Percentiles rank a stretch among this genome's conserved stretches.
Evolutionary conservation across 2,329 filamentous ascomycete genomes (phyloP).

Genomic region (Orbilia javanica): DNA sequence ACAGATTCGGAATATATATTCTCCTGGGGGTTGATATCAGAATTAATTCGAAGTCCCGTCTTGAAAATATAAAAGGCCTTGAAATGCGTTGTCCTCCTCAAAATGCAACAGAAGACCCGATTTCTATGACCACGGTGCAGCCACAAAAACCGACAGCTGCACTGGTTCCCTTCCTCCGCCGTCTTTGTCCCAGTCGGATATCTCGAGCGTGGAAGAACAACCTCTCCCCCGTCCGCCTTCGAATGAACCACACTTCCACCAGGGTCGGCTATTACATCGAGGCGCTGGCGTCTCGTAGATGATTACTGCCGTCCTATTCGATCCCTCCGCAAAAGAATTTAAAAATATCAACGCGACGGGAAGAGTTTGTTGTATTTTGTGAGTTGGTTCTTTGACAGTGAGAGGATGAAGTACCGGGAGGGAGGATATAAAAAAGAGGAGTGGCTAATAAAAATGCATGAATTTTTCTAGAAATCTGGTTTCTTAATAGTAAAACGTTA

Average conservation of each 20-base stretch:
- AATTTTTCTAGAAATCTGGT: too few species aligned
- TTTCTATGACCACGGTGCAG: background rate
- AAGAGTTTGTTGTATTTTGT: slow-evolving; percentile 49
- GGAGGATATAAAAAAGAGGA: background rate
- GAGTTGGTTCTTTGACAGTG: slow-evolving; percentile 21
- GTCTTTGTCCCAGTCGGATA: background rate
- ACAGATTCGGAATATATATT: too few species aligned
- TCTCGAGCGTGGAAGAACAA: background rate
- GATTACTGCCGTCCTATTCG: background rate
- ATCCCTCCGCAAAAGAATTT: background rate
- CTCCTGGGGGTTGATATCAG: too few species aligned
- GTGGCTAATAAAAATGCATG: too few species aligned
- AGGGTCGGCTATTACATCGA: background rate
- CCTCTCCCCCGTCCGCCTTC: too few species aligned
- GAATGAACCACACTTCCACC: slow-evolving; percentile 1
- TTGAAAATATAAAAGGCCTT: too few species aligned
- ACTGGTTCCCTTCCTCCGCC: background rate
- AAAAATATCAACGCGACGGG: background rate
- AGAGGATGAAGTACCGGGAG: background rate
- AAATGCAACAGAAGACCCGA: slow-evolving; percentile 38
- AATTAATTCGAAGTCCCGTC: too few species aligned
- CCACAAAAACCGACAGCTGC: background rate
- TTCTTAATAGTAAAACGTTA: background rate
- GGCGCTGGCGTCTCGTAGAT: background rate
- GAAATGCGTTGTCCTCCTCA: slow-evolving; percentile 26